These are phyloP conservation scores for Angomonas deanei DNA, from an alignment of 208 protist genomes.

Conservation along the genomic window DNA sequence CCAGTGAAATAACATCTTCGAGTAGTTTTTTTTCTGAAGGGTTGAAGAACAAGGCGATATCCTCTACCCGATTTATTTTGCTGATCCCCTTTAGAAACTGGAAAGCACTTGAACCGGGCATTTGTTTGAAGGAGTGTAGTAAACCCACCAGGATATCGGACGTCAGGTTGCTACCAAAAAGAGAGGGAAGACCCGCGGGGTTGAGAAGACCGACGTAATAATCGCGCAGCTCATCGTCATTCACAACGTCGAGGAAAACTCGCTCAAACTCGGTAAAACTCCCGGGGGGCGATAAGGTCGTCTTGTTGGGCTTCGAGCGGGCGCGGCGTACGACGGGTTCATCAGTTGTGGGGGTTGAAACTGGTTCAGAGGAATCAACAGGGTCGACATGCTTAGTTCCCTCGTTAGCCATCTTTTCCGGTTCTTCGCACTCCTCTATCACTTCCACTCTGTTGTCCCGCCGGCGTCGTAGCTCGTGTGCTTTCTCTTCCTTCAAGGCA, in stretches of 20 bases:
- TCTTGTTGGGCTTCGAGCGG: constrained; percentile 35
- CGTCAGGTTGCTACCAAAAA: constrained; percentile 86
- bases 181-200: constrained; percentile 32
- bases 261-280: constrained; percentile 86
- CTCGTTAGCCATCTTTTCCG: background rate
- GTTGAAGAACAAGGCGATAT: constrained; percentile 79
- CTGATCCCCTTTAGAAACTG: constrained; percentile 65
- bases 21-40: constrained; percentile 56
- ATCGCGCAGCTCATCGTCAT: constrained; percentile 58
- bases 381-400: background rate
- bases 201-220: constrained; percentile 63
- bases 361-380: background rate
- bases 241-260: constrained; percentile 52
- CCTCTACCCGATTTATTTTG: constrained; percentile 68
- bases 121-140: constrained; percentile 30
- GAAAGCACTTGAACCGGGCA: constrained; percentile 31
- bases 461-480: constrained; percentile 23
- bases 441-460: constrained; percentile 61
- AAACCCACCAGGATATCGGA: constrained; percentile 74
- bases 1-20: constrained; percentile 40
- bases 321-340: constrained; percentile 13
- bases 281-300: constrained; percentile 60
- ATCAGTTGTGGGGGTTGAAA: background rate
- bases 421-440: constrained; percentile 46
- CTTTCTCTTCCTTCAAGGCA: constrained; percentile 21